These are phyloP conservation scores for Teunomyces funiuensis DNA, from an alignment of 805 yeast species.

Conservation along the genomic window DNA sequence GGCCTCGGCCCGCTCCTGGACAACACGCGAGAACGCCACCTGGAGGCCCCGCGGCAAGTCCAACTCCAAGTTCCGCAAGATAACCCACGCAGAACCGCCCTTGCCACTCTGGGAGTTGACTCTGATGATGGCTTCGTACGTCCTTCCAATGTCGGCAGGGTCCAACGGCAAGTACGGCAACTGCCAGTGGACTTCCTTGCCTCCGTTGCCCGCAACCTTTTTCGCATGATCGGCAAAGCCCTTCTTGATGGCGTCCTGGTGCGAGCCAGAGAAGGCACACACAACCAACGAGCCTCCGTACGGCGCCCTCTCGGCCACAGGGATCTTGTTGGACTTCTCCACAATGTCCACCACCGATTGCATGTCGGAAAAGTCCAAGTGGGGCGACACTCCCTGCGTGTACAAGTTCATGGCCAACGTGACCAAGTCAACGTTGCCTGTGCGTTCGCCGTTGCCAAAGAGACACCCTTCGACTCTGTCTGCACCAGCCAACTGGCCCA, in stretches of 20 bases:
- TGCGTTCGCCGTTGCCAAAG: constrained; percentile 85
- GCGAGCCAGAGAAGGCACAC: constrained; percentile 83
- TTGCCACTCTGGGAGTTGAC: constrained; percentile 87
- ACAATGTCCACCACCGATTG: constrained; percentile 66
- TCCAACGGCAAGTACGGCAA: constrained; percentile 83
- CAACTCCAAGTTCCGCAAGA: constrained; percentile 69
- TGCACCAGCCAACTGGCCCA: constrained; percentile 83
- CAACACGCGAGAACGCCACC: constrained; percentile 69
- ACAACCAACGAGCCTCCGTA: constrained; percentile 82
- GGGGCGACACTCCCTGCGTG: constrained; percentile 75
- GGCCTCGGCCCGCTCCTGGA: constrained; percentile 67
- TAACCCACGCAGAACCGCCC: constrained; percentile 90
- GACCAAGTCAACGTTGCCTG: constrained; percentile 82
- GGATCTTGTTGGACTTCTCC: constrained; percentile 79
- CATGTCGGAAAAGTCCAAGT: constrained; percentile 70
- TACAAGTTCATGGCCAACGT: constrained; percentile 75
- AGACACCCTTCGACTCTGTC: constrained; percentile 85
- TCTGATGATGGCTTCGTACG: constrained; percentile 89
- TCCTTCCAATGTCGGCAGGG: constrained; percentile 81
- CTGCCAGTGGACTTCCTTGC: constrained; percentile 54
- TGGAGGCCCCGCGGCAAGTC: constrained; percentile 83
- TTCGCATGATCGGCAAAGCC: constrained; percentile 59
- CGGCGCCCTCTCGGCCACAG: constrained; percentile 76
- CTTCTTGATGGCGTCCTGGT: constrained; percentile 85
- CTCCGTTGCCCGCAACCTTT: constrained; percentile 32